These are phyloP conservation scores for Cardamine occulta DNA, from an alignment of 345 rosid species.

Conservation along the genomic window DNA sequence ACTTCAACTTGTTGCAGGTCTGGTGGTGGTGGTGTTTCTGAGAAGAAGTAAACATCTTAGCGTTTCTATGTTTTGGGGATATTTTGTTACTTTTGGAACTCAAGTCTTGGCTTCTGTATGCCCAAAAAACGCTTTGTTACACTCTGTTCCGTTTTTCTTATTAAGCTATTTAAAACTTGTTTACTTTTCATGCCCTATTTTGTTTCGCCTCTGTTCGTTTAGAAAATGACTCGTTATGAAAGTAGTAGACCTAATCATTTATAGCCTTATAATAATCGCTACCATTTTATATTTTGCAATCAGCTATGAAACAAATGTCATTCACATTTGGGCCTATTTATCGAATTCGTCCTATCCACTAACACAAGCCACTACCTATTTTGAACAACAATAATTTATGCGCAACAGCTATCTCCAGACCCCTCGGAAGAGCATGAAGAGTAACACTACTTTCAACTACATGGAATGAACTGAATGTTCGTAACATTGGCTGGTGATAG, in stretches of 20 bases:
- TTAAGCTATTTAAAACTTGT: not conserved
- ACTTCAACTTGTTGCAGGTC: slow-evolving; percentile 27
- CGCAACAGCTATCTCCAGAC: no score
- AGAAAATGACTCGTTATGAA: not conserved
- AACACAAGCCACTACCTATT: no score
- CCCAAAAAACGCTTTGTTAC: slow-evolving; percentile 14
- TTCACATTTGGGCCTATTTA: not conserved
- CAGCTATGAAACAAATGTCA: no score
- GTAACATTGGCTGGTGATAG: not conserved
- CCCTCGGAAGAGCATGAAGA: no score
- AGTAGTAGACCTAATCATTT: not conserved
- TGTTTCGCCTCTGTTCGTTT: not conserved
- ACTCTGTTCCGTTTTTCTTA: not conserved
- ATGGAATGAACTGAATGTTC: not conserved
- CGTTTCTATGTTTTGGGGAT: slow-evolving; percentile 8
- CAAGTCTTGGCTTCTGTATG: slow-evolving; percentile 22
- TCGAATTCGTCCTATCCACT: no score
- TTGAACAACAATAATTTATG: no score
- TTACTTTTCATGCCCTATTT: not conserved
- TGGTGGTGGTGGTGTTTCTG: slow-evolving; percentile 43
- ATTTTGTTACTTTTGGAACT: slow-evolving; percentile 31
- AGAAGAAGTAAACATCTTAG: slow-evolving; percentile 40
- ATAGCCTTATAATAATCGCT: no score
- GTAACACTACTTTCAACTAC: no score
- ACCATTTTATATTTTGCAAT: not conserved